Percentiles rank a stretch among this genome's conserved stretches.
Conservation (phyloP, 129 eudicot species). For the Flaveria ramosissima region DNA sequence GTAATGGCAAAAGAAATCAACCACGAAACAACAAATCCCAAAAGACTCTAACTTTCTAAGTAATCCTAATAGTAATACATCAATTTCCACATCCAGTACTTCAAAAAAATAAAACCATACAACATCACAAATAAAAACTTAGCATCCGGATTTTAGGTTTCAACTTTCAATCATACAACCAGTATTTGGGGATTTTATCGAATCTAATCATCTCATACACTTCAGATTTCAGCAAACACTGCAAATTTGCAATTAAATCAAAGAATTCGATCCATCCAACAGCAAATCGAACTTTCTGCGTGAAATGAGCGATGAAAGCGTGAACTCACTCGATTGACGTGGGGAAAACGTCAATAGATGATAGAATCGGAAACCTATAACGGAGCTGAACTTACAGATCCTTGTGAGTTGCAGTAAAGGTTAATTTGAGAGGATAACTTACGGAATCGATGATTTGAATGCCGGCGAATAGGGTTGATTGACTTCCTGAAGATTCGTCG, state of each 20-base stretch:
- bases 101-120: neutral
- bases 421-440: neutral
- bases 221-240: neutral
- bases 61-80: neutral
- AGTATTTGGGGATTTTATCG: neutral
- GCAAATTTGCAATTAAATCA: neutral
- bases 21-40: neutral
- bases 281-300: constrained; percentile 12
- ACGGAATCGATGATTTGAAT: constrained; percentile 24
- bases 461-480: constrained; percentile 4
- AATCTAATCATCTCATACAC: constrained; percentile 18
- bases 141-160: neutral
- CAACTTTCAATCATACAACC: neutral
- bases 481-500: constrained; percentile 35
- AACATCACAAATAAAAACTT: neutral
- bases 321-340: neutral
- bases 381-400: constrained; percentile 5
- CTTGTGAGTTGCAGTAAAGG: neutral
- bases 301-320: neutral
- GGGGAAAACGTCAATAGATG: neutral
- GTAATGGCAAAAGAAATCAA: neutral
- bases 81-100: neutral
- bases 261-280: neutral
- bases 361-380: constrained; percentile 10
- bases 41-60: neutral